Conservation (phyloP, 2,329 filamentous ascomycete species). For the Diaporthe eres region DNA sequence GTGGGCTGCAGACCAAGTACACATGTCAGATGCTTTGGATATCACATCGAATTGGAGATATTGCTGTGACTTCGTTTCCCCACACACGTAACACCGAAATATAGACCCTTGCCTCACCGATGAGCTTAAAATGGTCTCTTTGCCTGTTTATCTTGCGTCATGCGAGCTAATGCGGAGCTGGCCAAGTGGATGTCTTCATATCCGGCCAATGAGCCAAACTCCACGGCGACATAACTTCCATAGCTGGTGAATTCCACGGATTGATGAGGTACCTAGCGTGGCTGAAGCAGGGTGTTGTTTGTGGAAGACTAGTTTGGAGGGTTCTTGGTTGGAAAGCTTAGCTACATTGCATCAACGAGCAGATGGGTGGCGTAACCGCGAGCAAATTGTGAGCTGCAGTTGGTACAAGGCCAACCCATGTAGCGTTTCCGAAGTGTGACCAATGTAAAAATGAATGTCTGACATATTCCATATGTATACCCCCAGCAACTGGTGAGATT, state of each 20-base stretch:
- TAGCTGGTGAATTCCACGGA: not conserved
- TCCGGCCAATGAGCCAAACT: not conserved
- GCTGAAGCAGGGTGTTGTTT: not conserved
- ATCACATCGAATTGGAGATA: no score
- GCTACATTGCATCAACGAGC: constrained; percentile 3
- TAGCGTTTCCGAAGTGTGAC: not conserved
- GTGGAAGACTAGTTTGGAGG: not conserved
- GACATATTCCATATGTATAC: not conserved
- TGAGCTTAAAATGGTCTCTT: constrained; percentile 29
- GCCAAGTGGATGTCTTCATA: not conserved
- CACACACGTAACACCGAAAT: no score
- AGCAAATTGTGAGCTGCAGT: constrained; percentile 1
- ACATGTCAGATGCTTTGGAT: not conserved
- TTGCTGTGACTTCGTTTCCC: not conserved
- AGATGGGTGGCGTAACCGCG: constrained; percentile 4
- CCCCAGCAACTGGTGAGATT: no score
- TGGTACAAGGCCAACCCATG: constrained; percentile 3
- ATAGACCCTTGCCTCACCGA: not conserved
- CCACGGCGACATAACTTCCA: not conserved
- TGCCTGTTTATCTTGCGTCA: not conserved
- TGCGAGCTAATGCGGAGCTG: constrained; percentile 4
- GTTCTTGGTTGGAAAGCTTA: no score
- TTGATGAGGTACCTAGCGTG: not conserved
- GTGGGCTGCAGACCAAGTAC: not conserved
- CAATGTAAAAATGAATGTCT: not conserved